Evolutionary conservation across 345 rosid genomes (phyloP), one percentile per base, ranked within the genome.

Genomic region (Iberis pinnata): DNA sequence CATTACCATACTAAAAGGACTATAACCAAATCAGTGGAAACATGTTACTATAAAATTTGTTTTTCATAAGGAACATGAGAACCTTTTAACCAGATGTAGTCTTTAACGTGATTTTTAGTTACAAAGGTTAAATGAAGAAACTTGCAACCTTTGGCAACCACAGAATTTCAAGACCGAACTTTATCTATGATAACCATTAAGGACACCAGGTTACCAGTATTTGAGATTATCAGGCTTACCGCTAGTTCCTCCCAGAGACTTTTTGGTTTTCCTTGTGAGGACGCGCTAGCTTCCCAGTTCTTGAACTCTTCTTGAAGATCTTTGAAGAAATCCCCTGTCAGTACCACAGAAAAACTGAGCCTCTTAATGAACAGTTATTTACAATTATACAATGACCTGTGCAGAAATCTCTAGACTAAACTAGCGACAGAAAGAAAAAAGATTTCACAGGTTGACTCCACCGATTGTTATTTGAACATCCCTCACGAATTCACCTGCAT

Each of bases 191-290:
- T 9, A 49, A 1, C 7, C 11, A 49, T 14, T 20, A 18, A 4
- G 7, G 11, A 49, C 8, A 17, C 20, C 2, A 2, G 14, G 12
- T 36, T 36, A 33, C 22, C 12, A 39, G 25, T 40, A 35, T 37
- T 58, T 12, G 3, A 43, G 16, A 49, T 10, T 5, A n/a, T 50
- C 3, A 12, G 25, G 5, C 89, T 52, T 76, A 87, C 96, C 60
- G 83, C 75, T 51, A 90, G 61, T 73, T 90, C 98, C 65, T 90
- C 98, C 98, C 98, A 90, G 17, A 90, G 83, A 77, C 95, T 82
- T 75, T 81, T 90, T 0, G 96, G 96, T 68, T 76, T 84, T 49
- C 83, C 96, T 38, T 84, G 79, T 4, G 89, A 71, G 44, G 95
- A 70, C 12, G 76, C 77, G 67, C 64, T 81, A 11, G 86, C 77